Evolutionary conservation across 495 filamentous ascomycete species (phyloP).

Genomic region (Rostrohypoxylon terebratum): DNA sequence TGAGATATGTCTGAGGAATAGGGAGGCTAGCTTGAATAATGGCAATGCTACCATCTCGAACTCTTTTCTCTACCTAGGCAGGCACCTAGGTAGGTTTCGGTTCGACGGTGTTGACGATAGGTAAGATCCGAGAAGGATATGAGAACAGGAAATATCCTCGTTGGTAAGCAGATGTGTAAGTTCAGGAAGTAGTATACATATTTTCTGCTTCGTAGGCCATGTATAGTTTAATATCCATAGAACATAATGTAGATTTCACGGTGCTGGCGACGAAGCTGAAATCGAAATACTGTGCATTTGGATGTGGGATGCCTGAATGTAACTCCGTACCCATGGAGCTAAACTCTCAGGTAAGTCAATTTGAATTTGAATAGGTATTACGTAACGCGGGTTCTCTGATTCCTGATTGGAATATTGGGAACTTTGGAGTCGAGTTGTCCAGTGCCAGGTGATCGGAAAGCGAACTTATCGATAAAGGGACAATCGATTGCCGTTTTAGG

Average conservation of each 20-base stretch:
- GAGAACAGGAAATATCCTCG: neutral
- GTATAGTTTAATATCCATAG: neutral
- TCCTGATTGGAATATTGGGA: neutral
- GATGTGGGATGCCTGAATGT: conserved; percentile 21
- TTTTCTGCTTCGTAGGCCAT: conserved; percentile 1
- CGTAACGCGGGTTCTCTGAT: neutral
- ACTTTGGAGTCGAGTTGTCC: neutral
- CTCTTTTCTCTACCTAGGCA: conserved; percentile 6
- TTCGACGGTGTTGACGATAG: conserved; percentile 15
- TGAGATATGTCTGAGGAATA: conserved; percentile 66
- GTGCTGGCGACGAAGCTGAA: conserved; percentile 4
- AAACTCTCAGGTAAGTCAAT: neutral
- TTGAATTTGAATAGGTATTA: too few relatives aligned
- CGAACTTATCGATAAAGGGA: conserved; percentile 34
- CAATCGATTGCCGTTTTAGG: conserved; percentile 8
- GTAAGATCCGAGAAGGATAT: conserved; percentile 7
- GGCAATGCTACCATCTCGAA: conserved; percentile 64
- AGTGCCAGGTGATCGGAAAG: neutral
- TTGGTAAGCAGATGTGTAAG: neutral
- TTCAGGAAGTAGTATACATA: conserved; percentile 17
- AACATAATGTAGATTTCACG: neutral
- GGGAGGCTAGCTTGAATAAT: conserved; percentile 59
- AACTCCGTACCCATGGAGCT: neutral
- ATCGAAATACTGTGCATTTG: neutral
- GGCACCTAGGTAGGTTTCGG: neutral